These are phyloP conservation scores for Nicotiana obtusifolia DNA, from an alignment of 257 asterid genomes.

Conservation along the genomic window DNA sequence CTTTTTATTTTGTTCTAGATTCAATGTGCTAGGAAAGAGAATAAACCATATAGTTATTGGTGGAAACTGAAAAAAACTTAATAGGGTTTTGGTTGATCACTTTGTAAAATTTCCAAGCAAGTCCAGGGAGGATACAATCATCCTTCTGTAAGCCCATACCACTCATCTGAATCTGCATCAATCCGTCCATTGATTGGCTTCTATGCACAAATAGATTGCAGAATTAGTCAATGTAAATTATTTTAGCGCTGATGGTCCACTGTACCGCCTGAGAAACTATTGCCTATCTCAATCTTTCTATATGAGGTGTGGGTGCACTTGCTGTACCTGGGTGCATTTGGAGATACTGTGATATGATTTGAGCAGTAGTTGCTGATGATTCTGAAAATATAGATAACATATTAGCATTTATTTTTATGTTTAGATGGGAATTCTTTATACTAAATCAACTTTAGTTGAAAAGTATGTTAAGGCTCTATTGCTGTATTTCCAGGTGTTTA, in stretches of 20 bases:
- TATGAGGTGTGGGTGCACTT: constrained; percentile 5
- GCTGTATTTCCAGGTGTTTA: neutral
- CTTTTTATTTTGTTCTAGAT: neutral
- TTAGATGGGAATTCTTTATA: neutral
- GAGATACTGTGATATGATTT: neutral
- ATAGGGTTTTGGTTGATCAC: neutral
- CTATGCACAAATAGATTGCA: neutral
- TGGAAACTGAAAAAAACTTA: neutral
- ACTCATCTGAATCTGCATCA: neutral
- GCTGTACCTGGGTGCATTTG: neutral
- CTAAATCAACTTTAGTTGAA: neutral
- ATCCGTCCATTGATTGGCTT: neutral
- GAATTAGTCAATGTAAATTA: neutral
- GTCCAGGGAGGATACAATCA: neutral
- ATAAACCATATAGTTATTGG: neutral
- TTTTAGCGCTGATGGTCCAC: neutral
- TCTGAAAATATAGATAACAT: neutral
- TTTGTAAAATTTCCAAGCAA: neutral
- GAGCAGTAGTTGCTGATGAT: neutral
- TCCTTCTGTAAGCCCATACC: neutral
- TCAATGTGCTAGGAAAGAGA: neutral
- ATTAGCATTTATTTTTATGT: neutral
- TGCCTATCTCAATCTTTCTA: neutral
- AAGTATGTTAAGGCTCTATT: neutral
- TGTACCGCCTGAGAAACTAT: neutral